phyloP scores from a whole-genome alignment of 148 eudicot species.

The Silene conica region DNA sequence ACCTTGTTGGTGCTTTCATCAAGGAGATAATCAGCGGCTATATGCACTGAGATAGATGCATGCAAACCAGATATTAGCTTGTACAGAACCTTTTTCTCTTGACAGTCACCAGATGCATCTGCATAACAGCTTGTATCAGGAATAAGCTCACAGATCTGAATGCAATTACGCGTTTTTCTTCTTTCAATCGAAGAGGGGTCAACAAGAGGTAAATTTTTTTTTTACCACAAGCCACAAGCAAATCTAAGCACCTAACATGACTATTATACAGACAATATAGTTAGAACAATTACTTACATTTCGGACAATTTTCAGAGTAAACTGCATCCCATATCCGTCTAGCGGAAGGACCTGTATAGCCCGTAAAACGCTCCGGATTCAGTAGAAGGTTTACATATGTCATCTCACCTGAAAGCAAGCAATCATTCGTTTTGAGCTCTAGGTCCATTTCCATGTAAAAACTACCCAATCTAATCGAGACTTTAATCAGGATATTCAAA shows the following conservation, averaged over 20 bases:
- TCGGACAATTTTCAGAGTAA: constrained; percentile 92
- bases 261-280: background rate
- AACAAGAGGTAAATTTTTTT: too few relatives aligned
- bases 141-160: constrained; percentile 5
- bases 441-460: too few relatives aligned
- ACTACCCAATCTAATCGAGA: too few relatives aligned
- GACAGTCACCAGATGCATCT: constrained; percentile 86
- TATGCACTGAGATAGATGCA: constrained; percentile 86
- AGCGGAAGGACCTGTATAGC: constrained; percentile 91
- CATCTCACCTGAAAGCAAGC: constrained; percentile 77
- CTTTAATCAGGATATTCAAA: background rate
- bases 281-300: constrained; percentile 45
- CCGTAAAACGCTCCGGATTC: constrained; percentile 89
- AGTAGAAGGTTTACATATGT: constrained; percentile 86
- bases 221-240: background rate
- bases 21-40: constrained; percentile 84
- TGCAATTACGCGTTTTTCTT: background rate
- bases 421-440: background rate
- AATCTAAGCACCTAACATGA: background rate
- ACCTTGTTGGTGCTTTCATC: constrained; percentile 77
- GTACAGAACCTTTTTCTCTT: constrained; percentile 83
- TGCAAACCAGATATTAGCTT: constrained; percentile 93
- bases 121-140: constrained; percentile 18
- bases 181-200: too few relatives aligned
- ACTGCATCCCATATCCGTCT: constrained; percentile 96